Conservation (phyloP, 108 stramenopile species). For the Fragilariopsis cylindrus region DNA sequence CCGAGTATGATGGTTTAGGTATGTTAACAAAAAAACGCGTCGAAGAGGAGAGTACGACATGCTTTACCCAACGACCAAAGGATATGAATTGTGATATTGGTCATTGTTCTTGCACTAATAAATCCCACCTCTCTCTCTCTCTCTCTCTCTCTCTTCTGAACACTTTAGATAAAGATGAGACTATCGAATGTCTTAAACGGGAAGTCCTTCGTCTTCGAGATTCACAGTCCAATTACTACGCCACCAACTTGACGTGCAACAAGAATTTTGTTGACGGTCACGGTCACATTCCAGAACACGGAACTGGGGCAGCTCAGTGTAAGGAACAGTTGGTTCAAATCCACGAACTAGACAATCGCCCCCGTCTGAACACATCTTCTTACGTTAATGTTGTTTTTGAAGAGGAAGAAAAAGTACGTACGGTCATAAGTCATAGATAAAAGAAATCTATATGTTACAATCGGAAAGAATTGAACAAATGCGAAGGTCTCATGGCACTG, state of each 20-base stretch:
- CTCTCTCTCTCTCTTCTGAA: no score
- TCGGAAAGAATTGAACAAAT: no score
- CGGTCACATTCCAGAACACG: not conserved
- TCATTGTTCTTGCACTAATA: no score
- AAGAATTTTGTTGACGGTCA: not conserved
- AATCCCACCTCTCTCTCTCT: no score
- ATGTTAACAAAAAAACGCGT: no score
- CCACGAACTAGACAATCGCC: constrained; percentile 22
- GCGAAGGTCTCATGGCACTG: no score
- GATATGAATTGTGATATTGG: no score
- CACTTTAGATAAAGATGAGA: not conserved
- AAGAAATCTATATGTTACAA: not conserved
- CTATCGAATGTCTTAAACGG: not conserved
- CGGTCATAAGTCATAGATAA: not conserved
- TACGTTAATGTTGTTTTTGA: constrained; percentile 46
- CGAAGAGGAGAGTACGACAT: no score
- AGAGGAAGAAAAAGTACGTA: constrained; percentile 24
- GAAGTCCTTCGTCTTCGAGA: not conserved
- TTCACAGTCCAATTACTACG: not conserved
- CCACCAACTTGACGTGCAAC: not conserved
- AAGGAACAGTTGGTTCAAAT: constrained; percentile 16
- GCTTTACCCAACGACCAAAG: no score
- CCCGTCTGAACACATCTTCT: constrained; percentile 35
- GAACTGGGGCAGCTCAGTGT: not conserved
- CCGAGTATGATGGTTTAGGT: no score